Base-by-base conservation (phyloP, 1,284 basidiomycete genomes). In the Xerocomus cyaneibrunnescens region DNA sequence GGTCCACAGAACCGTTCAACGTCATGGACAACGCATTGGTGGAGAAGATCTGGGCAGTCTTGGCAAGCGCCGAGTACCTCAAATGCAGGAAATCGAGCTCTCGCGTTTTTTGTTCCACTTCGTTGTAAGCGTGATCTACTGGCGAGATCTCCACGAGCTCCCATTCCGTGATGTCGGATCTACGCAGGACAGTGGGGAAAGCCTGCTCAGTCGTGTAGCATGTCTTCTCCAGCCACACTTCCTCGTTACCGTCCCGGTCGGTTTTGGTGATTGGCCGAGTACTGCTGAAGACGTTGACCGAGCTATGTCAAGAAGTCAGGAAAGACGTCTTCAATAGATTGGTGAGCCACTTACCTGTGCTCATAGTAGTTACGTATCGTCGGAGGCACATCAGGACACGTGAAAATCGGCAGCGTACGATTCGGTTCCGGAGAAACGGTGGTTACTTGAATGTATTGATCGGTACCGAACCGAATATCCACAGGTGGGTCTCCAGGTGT, bases 141-240 rank as follows among this genome's bases (percentile, higher is more conserved):
- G 96, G 94, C 6, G 92, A 92, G 46, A 97, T 85, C 68, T 96
- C 89, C 43, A 85, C 75, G 32, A 89, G 74, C 38, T 86, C 78
- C 32, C 86, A 74, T 34, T 82, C 84, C n/a, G 94, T 76, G 27
- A 98, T 84, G 65, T 98, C 94, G 6, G 93, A 94, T 16, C 96
- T 83, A 37, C 91, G 85, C 32, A 98, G 78, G 4, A 98, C 89
- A 0, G 93, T 94, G 0, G 96, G 96, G 72, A 99, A 93, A 0
- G 84, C 80, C 60, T 96, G 92, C 67, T 95, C 92, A 2, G 92
- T 93, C 0, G 84, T 91, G 62, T 88, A 83, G 56, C 84, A 87
- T 0, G 87, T 90, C 76, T 95, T 98, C 67, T 97, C 93, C 1
- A 88, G 74, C 94, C 94, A 98, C 1, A 80, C 72, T 67, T 94